Percentiles rank a stretch among this genome's conserved stretches.
These are phyloP conservation scores for Botrytis elliptica DNA, from an alignment of 2,329 filamentous ascomycete species.

Conservation along the genomic window DNA sequence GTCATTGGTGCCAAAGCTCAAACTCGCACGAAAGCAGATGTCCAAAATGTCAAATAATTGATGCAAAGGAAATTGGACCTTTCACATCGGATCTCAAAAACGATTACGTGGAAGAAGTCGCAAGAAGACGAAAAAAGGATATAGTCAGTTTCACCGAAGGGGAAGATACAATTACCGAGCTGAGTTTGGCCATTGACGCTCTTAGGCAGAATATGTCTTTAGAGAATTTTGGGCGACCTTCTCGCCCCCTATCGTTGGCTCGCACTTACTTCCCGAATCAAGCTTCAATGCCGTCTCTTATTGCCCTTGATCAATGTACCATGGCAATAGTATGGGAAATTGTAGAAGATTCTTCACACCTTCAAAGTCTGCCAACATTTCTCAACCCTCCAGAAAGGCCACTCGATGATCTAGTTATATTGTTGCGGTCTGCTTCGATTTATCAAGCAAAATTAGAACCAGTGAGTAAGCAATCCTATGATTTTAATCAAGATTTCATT, in stretches of 20 bases:
- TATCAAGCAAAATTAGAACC: neutral
- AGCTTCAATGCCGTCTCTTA: neutral
- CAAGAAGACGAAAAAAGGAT: neutral
- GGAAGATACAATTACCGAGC: neutral
- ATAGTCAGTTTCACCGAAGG: neutral
- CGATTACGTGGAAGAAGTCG: neutral
- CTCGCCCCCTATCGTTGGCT: neutral
- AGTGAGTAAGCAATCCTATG: neutral
- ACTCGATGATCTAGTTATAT: neutral
- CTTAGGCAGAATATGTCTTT: neutral
- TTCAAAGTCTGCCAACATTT: neutral
- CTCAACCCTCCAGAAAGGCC: neutral
- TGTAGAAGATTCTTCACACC: neutral
- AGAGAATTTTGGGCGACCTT: neutral
- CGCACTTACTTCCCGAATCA: neutral
- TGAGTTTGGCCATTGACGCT: neutral
- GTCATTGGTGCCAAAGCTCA: neutral
- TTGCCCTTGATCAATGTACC: neutral
- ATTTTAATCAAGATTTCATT: neutral
- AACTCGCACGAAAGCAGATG: neutral
- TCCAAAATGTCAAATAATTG: neutral
- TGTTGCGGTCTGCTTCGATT: neutral
- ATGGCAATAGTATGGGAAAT: neutral
- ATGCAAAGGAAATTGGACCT: neutral
- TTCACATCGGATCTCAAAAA: neutral